phyloP scores from a whole-genome alignment of 208 protist species.

The Leishmania mexicana region DNA sequence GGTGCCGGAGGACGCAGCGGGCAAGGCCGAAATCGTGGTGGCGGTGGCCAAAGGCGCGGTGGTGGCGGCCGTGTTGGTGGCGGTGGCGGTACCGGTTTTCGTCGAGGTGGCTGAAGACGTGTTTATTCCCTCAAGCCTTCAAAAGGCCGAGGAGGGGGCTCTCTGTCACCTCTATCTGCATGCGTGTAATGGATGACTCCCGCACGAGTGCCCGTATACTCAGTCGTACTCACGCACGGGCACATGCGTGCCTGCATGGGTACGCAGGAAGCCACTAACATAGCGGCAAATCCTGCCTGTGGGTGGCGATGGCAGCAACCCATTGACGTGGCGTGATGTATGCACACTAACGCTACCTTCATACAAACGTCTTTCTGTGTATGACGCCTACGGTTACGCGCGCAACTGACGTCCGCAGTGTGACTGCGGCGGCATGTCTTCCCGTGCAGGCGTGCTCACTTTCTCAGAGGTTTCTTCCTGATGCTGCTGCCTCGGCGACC shows the following conservation, averaged over 20 bases:
- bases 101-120: slow-evolving; percentile 3
- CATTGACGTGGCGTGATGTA: neutral
- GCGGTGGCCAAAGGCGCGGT: slow-evolving; percentile 16
- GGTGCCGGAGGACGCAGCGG: slow-evolving; percentile 9
- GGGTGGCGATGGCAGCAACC: neutral
- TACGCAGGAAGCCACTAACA: neutral
- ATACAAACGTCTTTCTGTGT: no score
- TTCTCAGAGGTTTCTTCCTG: neutral
- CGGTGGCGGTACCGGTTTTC: slow-evolving; percentile 5
- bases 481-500: neutral
- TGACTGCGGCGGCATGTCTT: neutral
- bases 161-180: neutral
- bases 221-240: neutral
- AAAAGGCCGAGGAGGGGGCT: neutral
- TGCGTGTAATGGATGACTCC: neutral
- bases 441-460: neutral
- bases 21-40: slow-evolving; percentile 14
- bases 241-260: neutral
- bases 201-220: neutral
- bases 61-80: slow-evolving; percentile 25
- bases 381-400: neutral
- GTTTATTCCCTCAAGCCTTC: neutral
- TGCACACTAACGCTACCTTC: neutral
- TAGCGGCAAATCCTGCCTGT: neutral
- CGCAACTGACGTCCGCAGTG: neutral